Percentiles rank a stretch among this genome's conserved stretches.
Conservation (phyloP, 2,329 filamentous ascomycete genomes). For the Colletotrichum godetiae region DNA sequence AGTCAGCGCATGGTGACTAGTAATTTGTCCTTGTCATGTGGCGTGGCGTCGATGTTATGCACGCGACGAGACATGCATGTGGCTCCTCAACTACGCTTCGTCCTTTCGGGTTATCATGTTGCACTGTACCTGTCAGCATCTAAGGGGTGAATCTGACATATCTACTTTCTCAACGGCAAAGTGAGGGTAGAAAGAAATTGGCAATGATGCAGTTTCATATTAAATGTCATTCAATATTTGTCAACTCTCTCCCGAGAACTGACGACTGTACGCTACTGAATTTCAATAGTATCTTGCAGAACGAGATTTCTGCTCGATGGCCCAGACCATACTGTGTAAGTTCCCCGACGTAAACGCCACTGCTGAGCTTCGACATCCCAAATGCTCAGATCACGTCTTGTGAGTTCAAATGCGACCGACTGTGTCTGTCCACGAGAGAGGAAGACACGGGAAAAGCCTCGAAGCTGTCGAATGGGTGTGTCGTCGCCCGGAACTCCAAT, state of each 20-base stretch:
- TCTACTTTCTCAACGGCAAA: no score
- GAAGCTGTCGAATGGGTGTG: slow-evolving; percentile 67
- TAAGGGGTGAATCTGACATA: no score
- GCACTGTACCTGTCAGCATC: no score
- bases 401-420: slow-evolving; percentile 64
- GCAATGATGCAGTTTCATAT: no score
- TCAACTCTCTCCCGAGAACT: background rate
- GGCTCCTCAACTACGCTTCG: background rate
- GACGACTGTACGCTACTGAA: slow-evolving; percentile 39
- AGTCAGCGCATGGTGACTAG: background rate
- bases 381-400: slow-evolving; percentile 72
- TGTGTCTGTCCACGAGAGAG: slow-evolving; percentile 35
- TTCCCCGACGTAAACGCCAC: slow-evolving; percentile 64
- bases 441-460: slow-evolving; percentile 62
- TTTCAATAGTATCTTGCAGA: slow-evolving; percentile 50
- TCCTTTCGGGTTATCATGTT: no score
- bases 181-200: no score
- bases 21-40: no score
- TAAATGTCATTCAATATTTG: no score
- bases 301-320: slow-evolving; percentile 59
- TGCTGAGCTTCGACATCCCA: slow-evolving; percentile 73
- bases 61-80: background rate
- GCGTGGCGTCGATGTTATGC: background rate
- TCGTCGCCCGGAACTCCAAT: slow-evolving; percentile 53
- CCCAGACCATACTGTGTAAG: slow-evolving; percentile 58